These are phyloP conservation scores for Nothophaeocryptopus gaeumannii DNA, from an alignment of 2,329 filamentous ascomycete species.

Conservation along the genomic window DNA sequence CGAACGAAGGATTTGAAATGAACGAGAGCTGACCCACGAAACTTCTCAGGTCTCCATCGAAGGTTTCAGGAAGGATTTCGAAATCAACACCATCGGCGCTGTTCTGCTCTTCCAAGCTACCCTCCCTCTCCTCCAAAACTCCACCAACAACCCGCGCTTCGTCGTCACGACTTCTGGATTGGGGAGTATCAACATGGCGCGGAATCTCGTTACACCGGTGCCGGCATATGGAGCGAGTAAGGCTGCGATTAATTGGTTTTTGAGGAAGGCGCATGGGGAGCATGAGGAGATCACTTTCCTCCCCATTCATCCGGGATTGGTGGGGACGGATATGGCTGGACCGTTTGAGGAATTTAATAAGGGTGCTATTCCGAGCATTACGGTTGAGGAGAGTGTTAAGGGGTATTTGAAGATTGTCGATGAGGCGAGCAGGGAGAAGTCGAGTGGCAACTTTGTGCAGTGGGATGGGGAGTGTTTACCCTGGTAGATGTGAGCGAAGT, in stretches of 20 bases:
- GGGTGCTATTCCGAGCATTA: background rate
- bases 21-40: too few relatives aligned
- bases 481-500: background rate
- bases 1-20: too few relatives aligned
- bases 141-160: background rate
- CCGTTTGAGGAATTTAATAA: background rate
- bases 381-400: slow-evolving; percentile 1
- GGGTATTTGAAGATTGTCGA: slow-evolving; percentile 4
- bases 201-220: background rate
- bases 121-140: background rate
- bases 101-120: slow-evolving; percentile 4
- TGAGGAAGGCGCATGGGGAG: background rate
- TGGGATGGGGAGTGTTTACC: slow-evolving; percentile 3
- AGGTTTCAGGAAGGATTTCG: background rate
- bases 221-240: slow-evolving; percentile 6
- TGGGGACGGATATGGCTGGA: slow-evolving; percentile 5
- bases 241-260: slow-evolving; percentile 5
- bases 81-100: slow-evolving; percentile 8
- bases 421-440: background rate
- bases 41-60: background rate
- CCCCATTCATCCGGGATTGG: slow-evolving; percentile 1
- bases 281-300: background rate
- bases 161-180: background rate
- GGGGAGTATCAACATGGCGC: background rate
- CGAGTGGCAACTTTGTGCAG: slow-evolving; percentile 1